Base-by-base conservation (phyloP, 495 filamentous ascomycete genomes). In the Hypoxylon lienhwacheense region DNA sequence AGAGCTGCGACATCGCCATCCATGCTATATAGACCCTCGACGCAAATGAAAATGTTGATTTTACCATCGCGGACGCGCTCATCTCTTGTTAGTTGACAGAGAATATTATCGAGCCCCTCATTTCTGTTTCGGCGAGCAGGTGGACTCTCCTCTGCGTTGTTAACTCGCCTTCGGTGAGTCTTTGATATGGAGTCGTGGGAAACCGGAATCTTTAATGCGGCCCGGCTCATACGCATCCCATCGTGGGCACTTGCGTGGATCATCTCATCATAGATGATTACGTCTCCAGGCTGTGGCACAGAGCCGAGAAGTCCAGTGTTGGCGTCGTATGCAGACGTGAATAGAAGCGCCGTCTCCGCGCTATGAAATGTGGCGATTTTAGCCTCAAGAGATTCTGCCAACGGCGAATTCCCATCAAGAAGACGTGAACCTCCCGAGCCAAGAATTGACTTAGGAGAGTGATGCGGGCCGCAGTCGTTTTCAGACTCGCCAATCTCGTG, bases 21-120 rank as follows among this genome's bases (percentile, higher is more conserved):
- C 89, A 93, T 93, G 47, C 84, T 89, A 65, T 93, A 93, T n/a
- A 91, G 70, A 1, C 79, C 77, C 62, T 93, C 89, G 0, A 91
- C 73, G 1, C 83, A 83, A 15, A 92, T 74, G 58, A 92, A 84
- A 5, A 85, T 70, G 58, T 77, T 82, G 16, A 59, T 55, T 29
- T 63, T 58, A 2, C 79, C 75, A 10, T 53, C 59, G 24, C 17
- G 41, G 10, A 79, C 22, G 10, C 34, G 26, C 14, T 46, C 29
- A 11, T 47, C 55, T 4, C 42, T 24, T 11, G 51, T 29, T 11
- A 70, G 24, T 31, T 60, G 42, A 20, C 6, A 31, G n/a, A 63
- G 20, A 0, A 59, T 43, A 20, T 53, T 22, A 19, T 65, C 56
- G 2, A 73, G 57, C 3, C 46, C 47, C 5, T 64, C 55, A 3